Conservation (phyloP, 2,329 filamentous ascomycete genomes). For the Pseudogymnoascus verrucosus region DNA sequence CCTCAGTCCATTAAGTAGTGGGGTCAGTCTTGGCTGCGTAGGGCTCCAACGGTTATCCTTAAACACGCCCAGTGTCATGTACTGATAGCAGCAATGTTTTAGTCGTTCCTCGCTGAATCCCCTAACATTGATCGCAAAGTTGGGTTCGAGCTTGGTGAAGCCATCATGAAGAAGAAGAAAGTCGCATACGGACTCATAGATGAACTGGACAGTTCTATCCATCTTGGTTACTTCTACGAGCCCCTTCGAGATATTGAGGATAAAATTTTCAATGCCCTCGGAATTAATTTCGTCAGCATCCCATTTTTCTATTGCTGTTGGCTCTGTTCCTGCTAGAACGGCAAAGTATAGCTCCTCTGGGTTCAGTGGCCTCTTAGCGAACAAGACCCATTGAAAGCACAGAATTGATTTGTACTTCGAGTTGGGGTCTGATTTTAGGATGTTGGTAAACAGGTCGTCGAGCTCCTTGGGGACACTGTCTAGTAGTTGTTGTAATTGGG, state of each 20-base stretch:
- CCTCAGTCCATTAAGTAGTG: constrained; percentile 9
- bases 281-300: constrained; percentile 19
- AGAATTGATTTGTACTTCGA: constrained; percentile 35
- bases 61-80: constrained; percentile 28
- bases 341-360: constrained; percentile 40
- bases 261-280: constrained; percentile 28
- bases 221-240: constrained; percentile 30
- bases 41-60: neutral
- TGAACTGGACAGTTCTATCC: constrained; percentile 32
- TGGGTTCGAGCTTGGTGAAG: neutral
- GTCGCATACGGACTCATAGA: constrained; percentile 34
- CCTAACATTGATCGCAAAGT: neutral
- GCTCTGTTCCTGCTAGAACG: constrained; percentile 25
- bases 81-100: constrained; percentile 36
- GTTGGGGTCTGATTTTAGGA: constrained; percentile 39
- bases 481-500: neutral
- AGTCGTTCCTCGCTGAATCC: constrained; percentile 32
- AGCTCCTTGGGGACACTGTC: constrained; percentile 32
- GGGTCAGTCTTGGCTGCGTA: constrained; percentile 15
- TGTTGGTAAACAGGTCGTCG: constrained; percentile 41
- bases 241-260: constrained; percentile 36
- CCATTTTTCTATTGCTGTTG: constrained; percentile 16
- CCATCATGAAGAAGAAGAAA: constrained; percentile 24
- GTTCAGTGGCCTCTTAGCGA: constrained; percentile 35
- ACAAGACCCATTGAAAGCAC: constrained; percentile 48